phyloP scores from a whole-genome alignment of 139 green algal species.

The Micractinium conductrix region DNA sequence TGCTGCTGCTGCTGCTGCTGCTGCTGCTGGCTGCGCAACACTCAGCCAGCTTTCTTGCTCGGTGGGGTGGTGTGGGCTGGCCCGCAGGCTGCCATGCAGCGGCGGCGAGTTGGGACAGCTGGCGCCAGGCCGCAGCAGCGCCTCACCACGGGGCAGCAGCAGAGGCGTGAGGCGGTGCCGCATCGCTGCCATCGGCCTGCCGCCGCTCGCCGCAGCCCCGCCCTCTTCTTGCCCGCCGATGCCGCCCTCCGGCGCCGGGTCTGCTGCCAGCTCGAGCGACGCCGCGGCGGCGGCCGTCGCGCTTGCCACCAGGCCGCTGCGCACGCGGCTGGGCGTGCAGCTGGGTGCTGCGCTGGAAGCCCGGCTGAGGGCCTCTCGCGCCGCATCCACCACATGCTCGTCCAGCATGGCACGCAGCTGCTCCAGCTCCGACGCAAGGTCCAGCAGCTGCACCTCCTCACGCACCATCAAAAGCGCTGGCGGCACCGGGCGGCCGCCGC shows the following conservation, averaged over 20 bases:
- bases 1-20: not conserved
- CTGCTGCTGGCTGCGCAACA: not conserved
- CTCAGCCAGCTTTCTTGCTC: not conserved
- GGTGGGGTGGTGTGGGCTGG: not conserved
- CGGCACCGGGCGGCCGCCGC: not conserved
- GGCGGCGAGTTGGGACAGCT: not conserved
- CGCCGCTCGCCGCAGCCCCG: not conserved
- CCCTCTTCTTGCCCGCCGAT: not conserved
- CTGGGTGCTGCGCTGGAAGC: not conserved
- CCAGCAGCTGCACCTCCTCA: constrained; percentile 15
- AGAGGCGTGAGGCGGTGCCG: constrained; percentile 4
- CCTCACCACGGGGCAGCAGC: not conserved
- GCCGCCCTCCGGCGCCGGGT: not conserved
- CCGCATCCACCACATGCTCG: not conserved
- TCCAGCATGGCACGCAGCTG: not conserved
- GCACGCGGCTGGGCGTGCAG: not conserved
- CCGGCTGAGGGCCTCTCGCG: not conserved
- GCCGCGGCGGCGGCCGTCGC: not conserved
- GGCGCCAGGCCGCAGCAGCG: not conserved
- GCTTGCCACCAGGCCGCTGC: not conserved
- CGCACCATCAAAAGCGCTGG: not conserved
- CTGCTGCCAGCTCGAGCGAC: not conserved
- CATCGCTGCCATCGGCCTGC: not conserved
- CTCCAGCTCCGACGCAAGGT: constrained; percentile 1
- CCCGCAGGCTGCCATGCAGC: not conserved